Evolutionary conservation across 164 flowering plant species (phyloP).

Genomic region (Vitis rotundifolia): DNA sequence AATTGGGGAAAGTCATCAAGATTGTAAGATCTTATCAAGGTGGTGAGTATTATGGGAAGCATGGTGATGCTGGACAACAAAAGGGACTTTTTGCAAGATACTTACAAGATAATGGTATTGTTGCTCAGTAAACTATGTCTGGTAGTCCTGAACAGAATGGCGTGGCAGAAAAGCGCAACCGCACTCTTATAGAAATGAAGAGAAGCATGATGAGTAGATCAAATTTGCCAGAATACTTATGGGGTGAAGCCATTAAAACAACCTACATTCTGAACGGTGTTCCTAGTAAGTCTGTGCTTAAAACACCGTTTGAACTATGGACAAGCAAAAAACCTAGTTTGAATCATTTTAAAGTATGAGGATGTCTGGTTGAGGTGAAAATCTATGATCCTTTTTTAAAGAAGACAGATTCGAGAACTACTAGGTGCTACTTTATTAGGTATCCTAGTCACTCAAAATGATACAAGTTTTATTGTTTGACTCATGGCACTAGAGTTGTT

Average conservation of each 20-base stretch:
- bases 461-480: too few species aligned
- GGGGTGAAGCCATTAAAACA: neutral
- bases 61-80: neutral
- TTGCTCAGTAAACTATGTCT: neutral
- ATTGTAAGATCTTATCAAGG: too few species aligned
- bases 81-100: neutral
- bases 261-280: too few species aligned
- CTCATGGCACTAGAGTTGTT: too few species aligned
- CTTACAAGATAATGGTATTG: neutral
- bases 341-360: neutral
- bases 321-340: neutral
- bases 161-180: neutral
- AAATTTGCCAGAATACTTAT: neutral
- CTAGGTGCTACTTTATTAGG: too few species aligned
- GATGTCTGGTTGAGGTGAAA: neutral
- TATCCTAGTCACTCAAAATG: too few species aligned
- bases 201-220: neutral
- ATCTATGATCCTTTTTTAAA: neutral
- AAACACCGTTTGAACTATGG: too few species aligned
- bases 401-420: neutral
- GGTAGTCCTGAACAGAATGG: neutral
- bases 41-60: too few species aligned
- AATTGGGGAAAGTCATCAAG: too few species aligned
- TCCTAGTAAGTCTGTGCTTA: too few species aligned
- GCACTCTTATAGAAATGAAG: neutral